Conservation (phyloP, 192 early-diverging fungal species). For the Paraglomus brasilianum region DNA sequence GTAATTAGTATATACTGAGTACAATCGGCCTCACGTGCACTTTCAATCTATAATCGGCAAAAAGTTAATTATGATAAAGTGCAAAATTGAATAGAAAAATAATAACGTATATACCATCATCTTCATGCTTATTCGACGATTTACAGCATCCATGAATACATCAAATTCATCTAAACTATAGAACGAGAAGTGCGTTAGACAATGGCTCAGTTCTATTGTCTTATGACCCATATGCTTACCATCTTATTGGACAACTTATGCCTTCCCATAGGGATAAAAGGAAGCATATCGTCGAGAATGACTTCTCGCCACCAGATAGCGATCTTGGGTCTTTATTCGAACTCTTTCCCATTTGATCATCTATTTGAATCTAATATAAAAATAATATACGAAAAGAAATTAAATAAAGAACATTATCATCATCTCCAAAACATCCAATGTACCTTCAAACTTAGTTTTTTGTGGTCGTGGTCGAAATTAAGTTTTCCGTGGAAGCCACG, state of each 20-base stretch:
- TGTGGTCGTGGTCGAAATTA: conserved; percentile 67
- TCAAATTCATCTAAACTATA: conserved; percentile 94
- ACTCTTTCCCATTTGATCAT: conserved; percentile 41
- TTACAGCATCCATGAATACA: conserved; percentile 99
- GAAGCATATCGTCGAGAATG: conserved; percentile 91
- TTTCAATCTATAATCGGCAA: conserved; percentile 53
- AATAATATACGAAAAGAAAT: not conserved
- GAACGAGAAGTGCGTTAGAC: not conserved
- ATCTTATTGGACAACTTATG: conserved; percentile 89
- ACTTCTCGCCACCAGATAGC: conserved; percentile 97
- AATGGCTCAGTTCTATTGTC: not conserved
- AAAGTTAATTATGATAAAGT: not conserved
- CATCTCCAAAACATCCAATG: not conserved
- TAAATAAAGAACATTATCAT: conserved; percentile 4
- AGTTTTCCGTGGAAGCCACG: conserved; percentile 85
- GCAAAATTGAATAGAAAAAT: not conserved
- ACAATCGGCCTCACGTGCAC: conserved; percentile 65
- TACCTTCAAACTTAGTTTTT: conserved; percentile 60
- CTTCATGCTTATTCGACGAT: conserved; percentile 80
- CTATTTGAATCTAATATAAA: conserved; percentile 41
- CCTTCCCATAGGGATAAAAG: conserved; percentile 91
- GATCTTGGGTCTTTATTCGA: conserved; percentile 84
- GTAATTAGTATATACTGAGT: conserved; percentile 97
- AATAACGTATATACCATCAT: conserved; percentile 77
- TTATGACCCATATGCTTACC: conserved; percentile 36